Conservation (phyloP, 257 asterid genomes). For the Rehmannia glutinosa region DNA sequence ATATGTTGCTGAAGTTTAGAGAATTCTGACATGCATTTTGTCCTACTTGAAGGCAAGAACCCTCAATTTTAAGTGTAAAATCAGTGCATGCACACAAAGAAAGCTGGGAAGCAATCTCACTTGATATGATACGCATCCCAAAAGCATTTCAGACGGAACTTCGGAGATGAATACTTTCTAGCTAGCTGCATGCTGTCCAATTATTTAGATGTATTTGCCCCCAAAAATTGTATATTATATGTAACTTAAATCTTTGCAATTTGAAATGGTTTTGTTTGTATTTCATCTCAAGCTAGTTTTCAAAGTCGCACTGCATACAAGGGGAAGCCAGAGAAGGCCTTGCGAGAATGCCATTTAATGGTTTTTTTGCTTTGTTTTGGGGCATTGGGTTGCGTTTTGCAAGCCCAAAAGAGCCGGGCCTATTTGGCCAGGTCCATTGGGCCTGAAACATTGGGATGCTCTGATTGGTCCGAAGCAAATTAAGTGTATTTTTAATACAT, state of each 20-base stretch:
- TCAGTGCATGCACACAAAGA: neutral
- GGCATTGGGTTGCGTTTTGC: too few species aligned
- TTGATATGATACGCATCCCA: neutral
- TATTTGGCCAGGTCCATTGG: too few species aligned
- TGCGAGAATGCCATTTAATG: too few species aligned
- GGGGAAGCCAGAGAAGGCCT: too few species aligned
- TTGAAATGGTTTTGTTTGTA: neutral
- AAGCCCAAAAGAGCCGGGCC: too few species aligned
- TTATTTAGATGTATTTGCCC: neutral
- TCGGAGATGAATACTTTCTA: too few species aligned
- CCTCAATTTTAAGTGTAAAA: neutral
- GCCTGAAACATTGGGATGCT: too few species aligned
- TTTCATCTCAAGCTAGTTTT: neutral
- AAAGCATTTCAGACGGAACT: neutral
- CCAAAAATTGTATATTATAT: slow-evolving; percentile 12
- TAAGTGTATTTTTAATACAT: too few species aligned
- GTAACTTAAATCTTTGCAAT: neutral
- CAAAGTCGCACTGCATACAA: too few species aligned
- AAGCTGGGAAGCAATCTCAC: neutral
- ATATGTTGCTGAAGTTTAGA: neutral
- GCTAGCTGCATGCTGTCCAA: neutral
- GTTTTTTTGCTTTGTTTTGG: too few species aligned
- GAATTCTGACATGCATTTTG: neutral
- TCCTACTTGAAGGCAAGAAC: slow-evolving; percentile 6
- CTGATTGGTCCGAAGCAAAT: too few species aligned